Percentiles rank a stretch among this genome's conserved stretches.
Evolutionary conservation across 2,329 filamentous ascomycete genomes (phyloP).

Genomic region (Trichoderma koningiopsis): DNA sequence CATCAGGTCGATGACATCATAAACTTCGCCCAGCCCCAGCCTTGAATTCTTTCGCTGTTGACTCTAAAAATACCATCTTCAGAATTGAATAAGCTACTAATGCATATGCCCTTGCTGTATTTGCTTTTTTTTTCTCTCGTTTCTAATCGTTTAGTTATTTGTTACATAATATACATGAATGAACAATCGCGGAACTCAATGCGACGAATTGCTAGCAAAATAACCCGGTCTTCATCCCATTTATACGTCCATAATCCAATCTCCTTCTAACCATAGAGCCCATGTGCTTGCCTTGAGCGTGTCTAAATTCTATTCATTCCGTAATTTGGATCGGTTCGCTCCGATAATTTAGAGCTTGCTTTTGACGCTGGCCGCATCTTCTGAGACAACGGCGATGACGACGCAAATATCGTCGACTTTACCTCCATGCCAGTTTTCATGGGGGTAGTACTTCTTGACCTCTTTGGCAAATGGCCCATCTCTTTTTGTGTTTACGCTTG

Average conservation of each 20-base stretch:
- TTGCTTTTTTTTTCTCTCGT: neutral
- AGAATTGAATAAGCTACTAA: neutral
- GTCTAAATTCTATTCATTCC: constrained; percentile 25
- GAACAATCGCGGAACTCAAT: neutral
- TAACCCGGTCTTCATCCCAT: neutral
- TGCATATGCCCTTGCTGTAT: neutral
- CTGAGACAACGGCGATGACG: constrained; percentile 75
- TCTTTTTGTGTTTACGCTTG: constrained; percentile 76
- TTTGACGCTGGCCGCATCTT: constrained; percentile 48
- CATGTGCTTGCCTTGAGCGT: constrained; percentile 24
- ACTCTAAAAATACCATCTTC: neutral
- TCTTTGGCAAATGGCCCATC: constrained; percentile 96
- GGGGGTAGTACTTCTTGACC: constrained; percentile 82
- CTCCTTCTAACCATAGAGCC: neutral
- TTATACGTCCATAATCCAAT: neutral
- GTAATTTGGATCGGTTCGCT: neutral
- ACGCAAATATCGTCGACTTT: constrained; percentile 97
- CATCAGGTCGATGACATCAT: constrained; percentile 16
- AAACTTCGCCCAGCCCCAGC: neutral
- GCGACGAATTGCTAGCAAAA: neutral
- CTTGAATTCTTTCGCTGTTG: neutral
- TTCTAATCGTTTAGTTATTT: neutral
- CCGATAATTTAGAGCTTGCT: constrained; percentile 39
- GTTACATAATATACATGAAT: constrained; percentile 3
- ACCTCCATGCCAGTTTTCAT: constrained; percentile 85